phyloP scores from a whole-genome alignment of 1,284 basidiomycete genomes.

The Pascua sp. region DNA sequence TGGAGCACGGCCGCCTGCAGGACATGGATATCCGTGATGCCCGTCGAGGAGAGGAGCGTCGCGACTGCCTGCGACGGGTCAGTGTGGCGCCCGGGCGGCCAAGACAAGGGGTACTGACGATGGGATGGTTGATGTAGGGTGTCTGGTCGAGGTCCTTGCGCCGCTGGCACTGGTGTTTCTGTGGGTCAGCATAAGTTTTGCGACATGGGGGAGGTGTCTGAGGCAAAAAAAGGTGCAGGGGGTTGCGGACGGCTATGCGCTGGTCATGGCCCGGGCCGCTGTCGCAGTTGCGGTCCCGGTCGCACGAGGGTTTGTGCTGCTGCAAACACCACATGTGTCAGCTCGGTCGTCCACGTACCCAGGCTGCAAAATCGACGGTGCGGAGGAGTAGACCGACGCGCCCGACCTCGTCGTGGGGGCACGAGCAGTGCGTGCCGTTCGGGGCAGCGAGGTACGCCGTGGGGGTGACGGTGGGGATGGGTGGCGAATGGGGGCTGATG shows the following conservation, averaged over 20 bases:
- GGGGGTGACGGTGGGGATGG: conserved; percentile 10
- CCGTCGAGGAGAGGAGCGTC: conserved; percentile 43
- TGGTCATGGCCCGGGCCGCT: no score
- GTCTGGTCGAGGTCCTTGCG: conserved; percentile 48
- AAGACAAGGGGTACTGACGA: conserved; percentile 22
- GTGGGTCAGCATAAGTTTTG: neutral
- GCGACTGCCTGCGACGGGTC: conserved; percentile 37
- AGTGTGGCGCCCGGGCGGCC: neutral
- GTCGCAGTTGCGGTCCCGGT: neutral
- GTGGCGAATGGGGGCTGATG: conserved; percentile 6
- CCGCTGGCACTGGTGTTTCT: conserved; percentile 50
- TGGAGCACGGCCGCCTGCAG: conserved; percentile 50
- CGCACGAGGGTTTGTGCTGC: neutral
- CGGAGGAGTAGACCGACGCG: conserved; percentile 30
- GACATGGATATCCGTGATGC: conserved; percentile 41
- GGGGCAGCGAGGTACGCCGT: conserved; percentile 1
- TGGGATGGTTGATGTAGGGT: conserved; percentile 50
- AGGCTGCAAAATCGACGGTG: conserved; percentile 48
- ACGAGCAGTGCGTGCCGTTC: conserved; percentile 8
- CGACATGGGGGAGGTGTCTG: no score
- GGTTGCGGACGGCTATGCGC: no score
- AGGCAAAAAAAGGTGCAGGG: no score
- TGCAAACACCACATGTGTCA: no score
- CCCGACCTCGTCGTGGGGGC: conserved; percentile 10
- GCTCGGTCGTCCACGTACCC: conserved; percentile 27